Evolutionary conservation across 1,139 yeast genomes (phyloP).

Genomic region (Geotrichum restrictum): DNA sequence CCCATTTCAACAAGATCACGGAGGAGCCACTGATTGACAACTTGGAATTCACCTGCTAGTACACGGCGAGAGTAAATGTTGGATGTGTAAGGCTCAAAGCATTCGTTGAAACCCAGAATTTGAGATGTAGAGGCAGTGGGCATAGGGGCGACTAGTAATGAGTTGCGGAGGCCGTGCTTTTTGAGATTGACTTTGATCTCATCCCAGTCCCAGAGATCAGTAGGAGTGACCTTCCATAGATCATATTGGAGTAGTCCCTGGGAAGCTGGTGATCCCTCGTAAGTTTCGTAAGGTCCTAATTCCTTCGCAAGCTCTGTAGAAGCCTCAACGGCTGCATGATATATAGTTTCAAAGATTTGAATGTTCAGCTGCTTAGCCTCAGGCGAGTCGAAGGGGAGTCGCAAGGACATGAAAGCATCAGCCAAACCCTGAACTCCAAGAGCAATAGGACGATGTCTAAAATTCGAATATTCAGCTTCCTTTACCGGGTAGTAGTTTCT

Average conservation of each 20-base stretch:
- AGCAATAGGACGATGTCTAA: constrained; percentile 80
- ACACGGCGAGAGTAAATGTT: constrained; percentile 85
- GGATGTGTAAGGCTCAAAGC: constrained; percentile 87
- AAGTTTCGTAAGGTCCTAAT: constrained; percentile 65
- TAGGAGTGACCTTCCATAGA: constrained; percentile 72
- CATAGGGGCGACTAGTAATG: constrained; percentile 88
- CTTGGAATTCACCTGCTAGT: constrained; percentile 82
- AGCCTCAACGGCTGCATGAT: constrained; percentile 80
- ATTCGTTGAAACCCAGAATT: constrained; percentile 81
- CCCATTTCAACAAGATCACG: constrained; percentile 80
- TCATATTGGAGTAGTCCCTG: constrained; percentile 75
- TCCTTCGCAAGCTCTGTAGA: constrained; percentile 70
- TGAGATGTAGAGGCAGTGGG: constrained; percentile 94
- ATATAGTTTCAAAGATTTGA: constrained; percentile 84
- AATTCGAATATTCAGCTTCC: constrained; percentile 64
- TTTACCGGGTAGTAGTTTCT: constrained; percentile 73
- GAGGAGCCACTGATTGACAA: constrained; percentile 77
- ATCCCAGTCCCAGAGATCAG: constrained; percentile 74
- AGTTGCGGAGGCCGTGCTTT: constrained; percentile 70
- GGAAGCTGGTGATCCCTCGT: constrained; percentile 81
- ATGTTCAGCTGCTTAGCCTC: constrained; percentile 68
- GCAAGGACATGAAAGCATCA: constrained; percentile 68
- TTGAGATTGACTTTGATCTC: constrained; percentile 56
- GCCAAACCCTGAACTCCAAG: constrained; percentile 90
- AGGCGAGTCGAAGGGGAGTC: constrained; percentile 74